Percentiles rank a stretch among this genome's conserved stretches.
Evolutionary conservation across 1,284 basidiomycete species (phyloP).

Genomic region (Bjerkandera adusta): DNA sequence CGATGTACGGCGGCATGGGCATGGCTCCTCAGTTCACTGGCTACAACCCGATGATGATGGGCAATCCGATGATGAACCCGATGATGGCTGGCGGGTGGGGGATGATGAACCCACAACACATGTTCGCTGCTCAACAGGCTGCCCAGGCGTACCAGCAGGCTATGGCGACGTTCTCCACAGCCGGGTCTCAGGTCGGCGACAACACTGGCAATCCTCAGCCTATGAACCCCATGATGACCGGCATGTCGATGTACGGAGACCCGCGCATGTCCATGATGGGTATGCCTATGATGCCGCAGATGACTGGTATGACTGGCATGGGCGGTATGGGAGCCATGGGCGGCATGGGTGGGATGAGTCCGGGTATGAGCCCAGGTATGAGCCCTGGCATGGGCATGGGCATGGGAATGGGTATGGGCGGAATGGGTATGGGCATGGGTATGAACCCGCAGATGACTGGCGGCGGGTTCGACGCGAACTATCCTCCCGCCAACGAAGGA

Average conservation of each 20-base stretch:
- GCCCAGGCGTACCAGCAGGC: constrained; percentile 89
- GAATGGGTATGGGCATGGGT: constrained; percentile 20
- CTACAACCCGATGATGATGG: constrained; percentile 63
- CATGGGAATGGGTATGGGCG: constrained; percentile 29
- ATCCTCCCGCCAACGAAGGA: constrained; percentile 14
- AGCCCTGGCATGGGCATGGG: constrained; percentile 35
- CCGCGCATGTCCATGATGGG: constrained; percentile 50
- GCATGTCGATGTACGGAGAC: constrained; percentile 39
- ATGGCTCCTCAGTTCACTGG: constrained; percentile 32
- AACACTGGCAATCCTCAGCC: constrained; percentile 38
- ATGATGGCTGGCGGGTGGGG: constrained; percentile 40
- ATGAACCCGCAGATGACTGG: constrained; percentile 22
- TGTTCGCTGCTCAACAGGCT: constrained; percentile 89
- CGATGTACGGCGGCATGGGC: constrained; percentile 56
- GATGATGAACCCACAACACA: constrained; percentile 83
- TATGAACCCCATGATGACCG: constrained; percentile 59
- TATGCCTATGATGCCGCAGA: constrained; percentile 35
- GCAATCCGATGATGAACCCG: constrained; percentile 53
- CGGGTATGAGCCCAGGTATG: constrained; percentile 13
- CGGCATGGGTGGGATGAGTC: constrained; percentile 10
- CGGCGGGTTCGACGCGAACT: constrained; percentile 20
- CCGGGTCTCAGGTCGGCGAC: constrained; percentile 72
- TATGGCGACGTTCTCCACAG: constrained; percentile 84
- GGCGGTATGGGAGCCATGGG: constrained; percentile 24
- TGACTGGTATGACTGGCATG: constrained; percentile 27